Base-by-base conservation (phyloP, 768 basidiomycete species). In the Pleurotus giganteus region DNA sequence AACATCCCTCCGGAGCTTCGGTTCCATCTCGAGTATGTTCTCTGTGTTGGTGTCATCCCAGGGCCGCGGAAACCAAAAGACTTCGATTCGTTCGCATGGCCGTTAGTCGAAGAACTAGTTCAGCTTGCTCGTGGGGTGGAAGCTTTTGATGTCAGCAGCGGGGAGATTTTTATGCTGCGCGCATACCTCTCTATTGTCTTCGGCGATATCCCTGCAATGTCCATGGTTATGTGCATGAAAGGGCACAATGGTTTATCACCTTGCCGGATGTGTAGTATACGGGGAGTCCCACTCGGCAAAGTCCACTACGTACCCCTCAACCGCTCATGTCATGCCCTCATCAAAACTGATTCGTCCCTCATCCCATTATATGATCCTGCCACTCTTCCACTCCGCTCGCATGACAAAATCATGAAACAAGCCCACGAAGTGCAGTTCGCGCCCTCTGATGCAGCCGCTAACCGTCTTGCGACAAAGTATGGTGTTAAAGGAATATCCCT, bases 1-100 rank as follows among this genome's bases (percentile, higher is more conserved):
- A 71, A 71, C 46, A 61, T 71, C 15, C 61, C 61, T 1, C 66
- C 69, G 2, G 67, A 73, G 4, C 58, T 70, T 4, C 65, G 70
- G 2, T 73, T 69, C 28, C 72, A 69, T 23, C 47, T 70, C 9
- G 51, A 67, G 4, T 50, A 77, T 34, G 61, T 78, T 4, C 44
- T 81, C 2, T 67, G 65, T 26, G 37, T 78, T 7, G 74, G 75
- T 11, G 63, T 78, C 43, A 76, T 82, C 44, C 79, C 77, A 1
- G 75, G 80, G 0, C 79, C 77, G 0, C 69, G 71, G 15, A 71
- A 73, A 34, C 74, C 77, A 0, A 67, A 70, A 31, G 69, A 75
- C 41, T 26, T 74, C 4, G 66, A 69, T 26, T 75, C 75, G 0
- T 80, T 78, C 47, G 61, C 72, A 0, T 57, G 49, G 28, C 76